These are phyloP conservation scores for Apiospora marii DNA, from an alignment of 2,329 filamentous ascomycete species.

Conservation along the genomic window DNA sequence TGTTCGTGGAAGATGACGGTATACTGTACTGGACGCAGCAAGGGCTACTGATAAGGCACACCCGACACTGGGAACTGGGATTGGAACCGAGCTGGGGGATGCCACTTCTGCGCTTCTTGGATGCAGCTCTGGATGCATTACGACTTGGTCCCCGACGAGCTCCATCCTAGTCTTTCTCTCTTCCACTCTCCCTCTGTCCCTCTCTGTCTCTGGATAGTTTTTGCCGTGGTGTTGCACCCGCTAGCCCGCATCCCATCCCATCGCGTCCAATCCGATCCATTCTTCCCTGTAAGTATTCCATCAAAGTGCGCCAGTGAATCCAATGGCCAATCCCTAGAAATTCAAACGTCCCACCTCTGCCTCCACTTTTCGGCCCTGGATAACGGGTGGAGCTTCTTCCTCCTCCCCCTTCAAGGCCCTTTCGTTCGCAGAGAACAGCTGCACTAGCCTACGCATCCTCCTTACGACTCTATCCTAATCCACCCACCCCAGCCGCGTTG, in stretches of 20 bases:
- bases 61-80: background rate
- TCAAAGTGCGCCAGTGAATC: background rate
- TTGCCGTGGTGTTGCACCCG: slow-evolving; percentile 13
- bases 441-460: slow-evolving; percentile 12
- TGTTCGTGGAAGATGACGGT: no score
- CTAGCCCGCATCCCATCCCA: slow-evolving; percentile 17
- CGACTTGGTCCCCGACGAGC: background rate
- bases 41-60: background rate
- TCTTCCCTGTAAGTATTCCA: background rate
- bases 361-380: slow-evolving; percentile 18
- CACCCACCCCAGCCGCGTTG: slow-evolving; percentile 13
- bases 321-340: slow-evolving; percentile 20
- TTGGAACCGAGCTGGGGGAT: background rate
- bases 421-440: slow-evolving; percentile 11
- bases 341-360: slow-evolving; percentile 6
- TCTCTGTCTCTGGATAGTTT: slow-evolving; percentile 3
- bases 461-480: slow-evolving; percentile 7
- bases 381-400: background rate
- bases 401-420: slow-evolving; percentile 3
- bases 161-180: background rate
- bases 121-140: background rate
- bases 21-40: background rate
- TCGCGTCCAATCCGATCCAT: slow-evolving; percentile 9
- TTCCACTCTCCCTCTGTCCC: background rate
- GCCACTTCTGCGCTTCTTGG: background rate